Evolutionary conservation across 371 early-diverging fungal species (phyloP).

Genomic region (Gilbertella persicaria): DNA sequence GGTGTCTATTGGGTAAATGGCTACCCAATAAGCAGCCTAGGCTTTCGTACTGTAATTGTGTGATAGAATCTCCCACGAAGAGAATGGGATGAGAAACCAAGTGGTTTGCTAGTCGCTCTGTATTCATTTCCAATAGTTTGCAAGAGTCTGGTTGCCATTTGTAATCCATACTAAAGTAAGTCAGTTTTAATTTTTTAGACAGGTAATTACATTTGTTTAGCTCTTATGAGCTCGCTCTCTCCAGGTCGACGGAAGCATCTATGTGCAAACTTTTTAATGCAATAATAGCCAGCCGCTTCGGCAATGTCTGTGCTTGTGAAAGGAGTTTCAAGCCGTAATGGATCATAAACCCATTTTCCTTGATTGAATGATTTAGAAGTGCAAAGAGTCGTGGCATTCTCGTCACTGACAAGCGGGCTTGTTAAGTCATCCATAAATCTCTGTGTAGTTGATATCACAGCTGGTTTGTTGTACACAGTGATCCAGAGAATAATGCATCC

Average conservation of each 20-base stretch:
- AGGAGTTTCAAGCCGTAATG: conserved; percentile 10
- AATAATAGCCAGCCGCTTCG: conserved; percentile 33
- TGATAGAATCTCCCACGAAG: conserved; percentile 51
- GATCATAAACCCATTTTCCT: conserved; percentile 39
- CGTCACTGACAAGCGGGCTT: neutral
- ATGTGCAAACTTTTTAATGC: conserved; percentile 43
- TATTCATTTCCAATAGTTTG: conserved; percentile 27
- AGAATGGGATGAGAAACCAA: conserved; percentile 37
- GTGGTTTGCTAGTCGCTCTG: conserved; percentile 29
- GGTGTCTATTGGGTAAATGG: conserved; percentile 18
- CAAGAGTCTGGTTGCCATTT: conserved; percentile 41
- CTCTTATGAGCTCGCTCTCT: conserved; percentile 29
- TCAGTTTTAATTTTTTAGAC: neutral
- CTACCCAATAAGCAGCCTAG: conserved; percentile 41
- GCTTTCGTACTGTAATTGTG: conserved; percentile 50
- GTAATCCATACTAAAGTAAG: conserved; percentile 34
- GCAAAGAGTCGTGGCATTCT: conserved; percentile 14
- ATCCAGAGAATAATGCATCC: conserved; percentile 13
- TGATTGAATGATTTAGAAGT: conserved; percentile 34
- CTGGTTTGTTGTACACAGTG: conserved; percentile 4
- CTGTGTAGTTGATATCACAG: neutral
- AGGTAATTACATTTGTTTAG: conserved; percentile 31
- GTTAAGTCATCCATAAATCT: neutral
- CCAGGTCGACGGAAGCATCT: conserved; percentile 41
- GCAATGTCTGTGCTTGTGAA: conserved; percentile 23